Conservation (phyloP, 2,329 filamentous ascomycete genomes). For the Zymoseptoria ardabiliae region DNA sequence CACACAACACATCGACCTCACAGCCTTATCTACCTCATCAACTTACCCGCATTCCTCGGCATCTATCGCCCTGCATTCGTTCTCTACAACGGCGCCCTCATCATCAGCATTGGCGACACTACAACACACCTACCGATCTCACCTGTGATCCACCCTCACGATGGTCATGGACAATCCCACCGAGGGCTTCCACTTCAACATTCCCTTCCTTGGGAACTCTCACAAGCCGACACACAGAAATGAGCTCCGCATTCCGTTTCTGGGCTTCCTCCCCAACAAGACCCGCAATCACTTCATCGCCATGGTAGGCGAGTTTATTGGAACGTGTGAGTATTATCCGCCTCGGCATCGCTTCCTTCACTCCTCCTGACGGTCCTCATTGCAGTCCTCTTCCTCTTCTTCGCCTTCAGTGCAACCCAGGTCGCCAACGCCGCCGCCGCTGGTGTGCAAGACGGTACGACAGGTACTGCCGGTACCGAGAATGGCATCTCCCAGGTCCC, state of each 20-base stretch:
- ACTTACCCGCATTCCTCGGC: neutral
- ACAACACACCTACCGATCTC: neutral
- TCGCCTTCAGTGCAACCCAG: slow-evolving; percentile 34
- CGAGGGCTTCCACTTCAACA: slow-evolving; percentile 24
- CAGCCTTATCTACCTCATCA: neutral
- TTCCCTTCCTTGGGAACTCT: slow-evolving; percentile 13
- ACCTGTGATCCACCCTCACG: slow-evolving; percentile 13
- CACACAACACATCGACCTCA: neutral
- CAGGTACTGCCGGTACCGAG: slow-evolving; percentile 7
- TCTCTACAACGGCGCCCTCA: neutral
- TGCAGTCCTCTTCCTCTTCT: slow-evolving; percentile 37
- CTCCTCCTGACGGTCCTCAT: slow-evolving; percentile 16
- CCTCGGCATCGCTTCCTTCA: neutral
- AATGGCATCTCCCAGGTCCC: slow-evolving; percentile 25
- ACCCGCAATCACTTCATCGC: slow-evolving; percentile 39
- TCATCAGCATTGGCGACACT: neutral
- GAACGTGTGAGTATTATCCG: slow-evolving; percentile 27
- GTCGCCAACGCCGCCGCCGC: slow-evolving; percentile 33
- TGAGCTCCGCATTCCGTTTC: slow-evolving; percentile 34
- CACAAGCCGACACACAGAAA: slow-evolving; percentile 11
- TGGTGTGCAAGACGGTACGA: slow-evolving; percentile 7
- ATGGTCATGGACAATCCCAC: slow-evolving; percentile 35
- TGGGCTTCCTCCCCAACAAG: slow-evolving; percentile 39
- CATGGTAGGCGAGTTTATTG: slow-evolving; percentile 32
- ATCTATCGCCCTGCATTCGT: neutral